These are phyloP conservation scores for Globisporangium lucens DNA, from an alignment of 352 stramenopile genomes.

Conservation along the genomic window DNA sequence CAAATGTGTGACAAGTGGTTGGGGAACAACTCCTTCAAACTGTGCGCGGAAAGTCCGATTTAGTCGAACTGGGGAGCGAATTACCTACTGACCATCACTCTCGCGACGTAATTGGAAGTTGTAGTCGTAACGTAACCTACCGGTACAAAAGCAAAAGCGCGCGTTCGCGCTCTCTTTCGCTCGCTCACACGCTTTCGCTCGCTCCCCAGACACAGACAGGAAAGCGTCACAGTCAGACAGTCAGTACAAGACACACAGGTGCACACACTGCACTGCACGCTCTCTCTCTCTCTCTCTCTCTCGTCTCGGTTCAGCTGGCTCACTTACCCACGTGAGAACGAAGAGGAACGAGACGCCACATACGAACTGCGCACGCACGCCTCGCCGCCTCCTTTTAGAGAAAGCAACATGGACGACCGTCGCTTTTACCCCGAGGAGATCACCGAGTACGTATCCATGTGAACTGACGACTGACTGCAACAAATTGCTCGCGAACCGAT, in stretches of 20 bases:
- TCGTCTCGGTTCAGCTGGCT: not conserved
- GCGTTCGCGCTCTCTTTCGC: conserved; percentile 2
- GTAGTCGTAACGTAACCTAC: conserved; percentile 13
- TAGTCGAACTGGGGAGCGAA: conserved; percentile 3
- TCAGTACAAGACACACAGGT: conserved; percentile 1
- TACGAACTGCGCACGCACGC: not conserved
- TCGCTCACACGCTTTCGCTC: conserved; percentile 6
- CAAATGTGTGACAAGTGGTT: conserved; percentile 15
- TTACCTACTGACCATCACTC: conserved; percentile 7
- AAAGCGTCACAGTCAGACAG: conserved; percentile 1
- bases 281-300: not conserved
- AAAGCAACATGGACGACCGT: conserved; percentile 30
- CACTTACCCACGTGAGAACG: not conserved
- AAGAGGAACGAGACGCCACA: conserved; percentile 1
- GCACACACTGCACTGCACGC: not conserved
- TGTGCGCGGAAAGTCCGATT: not conserved
- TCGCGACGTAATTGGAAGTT: not conserved
- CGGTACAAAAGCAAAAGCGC: not conserved
- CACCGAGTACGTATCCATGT: conserved; percentile 32
- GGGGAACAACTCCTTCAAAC: not conserved
- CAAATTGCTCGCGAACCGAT: not conserved
- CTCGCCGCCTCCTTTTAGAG: not conserved
- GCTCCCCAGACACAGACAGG: conserved; percentile 1
- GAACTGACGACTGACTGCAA: not conserved
- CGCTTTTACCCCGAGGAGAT: conserved; percentile 60